phyloP scores from a whole-genome alignment of 805 yeast genomes.

The Yamadazyma kitorensis region DNA sequence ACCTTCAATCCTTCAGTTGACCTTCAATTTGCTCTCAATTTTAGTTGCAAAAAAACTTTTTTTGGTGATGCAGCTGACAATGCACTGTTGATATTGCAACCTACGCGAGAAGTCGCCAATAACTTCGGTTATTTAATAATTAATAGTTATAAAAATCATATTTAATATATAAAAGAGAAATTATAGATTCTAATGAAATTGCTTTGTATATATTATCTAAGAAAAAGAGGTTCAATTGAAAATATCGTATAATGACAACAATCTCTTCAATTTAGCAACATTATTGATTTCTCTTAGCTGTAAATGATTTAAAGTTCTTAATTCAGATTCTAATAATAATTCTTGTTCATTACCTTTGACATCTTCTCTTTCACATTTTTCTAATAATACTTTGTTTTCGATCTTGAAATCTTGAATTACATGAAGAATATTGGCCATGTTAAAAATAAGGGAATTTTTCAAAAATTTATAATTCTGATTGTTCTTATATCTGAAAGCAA shows the following conservation, averaged over 20 bases:
- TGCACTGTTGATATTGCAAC: too few relatives aligned
- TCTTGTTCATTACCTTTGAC: slow-evolving; percentile 80
- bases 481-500: slow-evolving; percentile 67
- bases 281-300: slow-evolving; percentile 55
- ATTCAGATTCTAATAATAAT: slow-evolving; percentile 69
- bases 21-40: too few relatives aligned
- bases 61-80: too few relatives aligned
- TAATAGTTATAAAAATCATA: too few relatives aligned
- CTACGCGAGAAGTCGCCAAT: too few relatives aligned
- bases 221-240: too few relatives aligned
- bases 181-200: too few relatives aligned
- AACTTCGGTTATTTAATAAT: too few relatives aligned
- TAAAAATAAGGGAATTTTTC: slow-evolving; percentile 44
- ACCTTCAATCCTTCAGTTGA: too few relatives aligned
- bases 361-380: slow-evolving; percentile 85
- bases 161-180: too few relatives aligned
- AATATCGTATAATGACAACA: slow-evolving; percentile 46
- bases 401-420: slow-evolving; percentile 51
- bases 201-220: too few relatives aligned
- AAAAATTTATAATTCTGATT: slow-evolving; percentile 31
- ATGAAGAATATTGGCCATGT: slow-evolving; percentile 51
- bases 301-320: slow-evolving; percentile 63
- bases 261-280: slow-evolving; percentile 52
- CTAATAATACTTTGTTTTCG: slow-evolving; percentile 64
- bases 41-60: neutral